Evolutionary conservation across 1,139 yeast species (phyloP).

Genomic region (Debaryomycetaceae sp.): DNA sequence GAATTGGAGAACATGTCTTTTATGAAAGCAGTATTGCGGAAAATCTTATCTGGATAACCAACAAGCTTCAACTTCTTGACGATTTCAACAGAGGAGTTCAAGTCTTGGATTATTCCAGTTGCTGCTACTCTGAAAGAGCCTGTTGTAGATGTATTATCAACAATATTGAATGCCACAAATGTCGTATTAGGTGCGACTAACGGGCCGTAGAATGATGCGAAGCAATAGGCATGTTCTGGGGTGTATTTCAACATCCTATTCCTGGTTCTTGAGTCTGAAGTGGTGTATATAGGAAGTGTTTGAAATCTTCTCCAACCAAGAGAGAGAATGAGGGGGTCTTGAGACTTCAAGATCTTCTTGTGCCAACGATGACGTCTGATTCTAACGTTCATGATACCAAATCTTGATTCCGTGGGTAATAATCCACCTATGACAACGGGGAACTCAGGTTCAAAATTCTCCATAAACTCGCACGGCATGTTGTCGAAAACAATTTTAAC

Average conservation of each 20-base stretch:
- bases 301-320: slow-evolving; percentile 99
- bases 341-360: slow-evolving; percentile 89
- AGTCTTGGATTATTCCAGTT: slow-evolving; percentile 95
- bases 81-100: slow-evolving; percentile 85
- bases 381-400: slow-evolving; percentile 90
- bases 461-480: slow-evolving; percentile 87
- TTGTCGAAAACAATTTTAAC: slow-evolving; percentile 82
- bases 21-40: slow-evolving; percentile 93
- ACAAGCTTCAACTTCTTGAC: slow-evolving; percentile 94
- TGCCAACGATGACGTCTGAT: slow-evolving; percentile 99
- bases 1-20: slow-evolving; percentile 94
- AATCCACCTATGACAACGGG: slow-evolving; percentile 92
- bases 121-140: slow-evolving; percentile 95
- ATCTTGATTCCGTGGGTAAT: slow-evolving; percentile 84
- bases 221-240: slow-evolving; percentile 97
- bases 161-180: slow-evolving; percentile 90
- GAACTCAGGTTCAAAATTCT: slow-evolving; percentile 77
- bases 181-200: slow-evolving; percentile 96
- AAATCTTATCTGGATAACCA: slow-evolving; percentile 91
- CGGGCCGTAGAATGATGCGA: slow-evolving; percentile 96
- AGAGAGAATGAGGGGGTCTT: slow-evolving; percentile 90
- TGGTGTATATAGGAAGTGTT: slow-evolving; percentile 91
- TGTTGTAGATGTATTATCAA: slow-evolving; percentile 78
- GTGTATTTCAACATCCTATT: slow-evolving; percentile 97
- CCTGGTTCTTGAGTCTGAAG: slow-evolving; percentile 95